A percentile compares a stretch with the other conserved stretches of the same genome.
phyloP scores from a whole-genome alignment of 2,329 filamentous ascomycete species.

The Canariomyces notabilis region DNA sequence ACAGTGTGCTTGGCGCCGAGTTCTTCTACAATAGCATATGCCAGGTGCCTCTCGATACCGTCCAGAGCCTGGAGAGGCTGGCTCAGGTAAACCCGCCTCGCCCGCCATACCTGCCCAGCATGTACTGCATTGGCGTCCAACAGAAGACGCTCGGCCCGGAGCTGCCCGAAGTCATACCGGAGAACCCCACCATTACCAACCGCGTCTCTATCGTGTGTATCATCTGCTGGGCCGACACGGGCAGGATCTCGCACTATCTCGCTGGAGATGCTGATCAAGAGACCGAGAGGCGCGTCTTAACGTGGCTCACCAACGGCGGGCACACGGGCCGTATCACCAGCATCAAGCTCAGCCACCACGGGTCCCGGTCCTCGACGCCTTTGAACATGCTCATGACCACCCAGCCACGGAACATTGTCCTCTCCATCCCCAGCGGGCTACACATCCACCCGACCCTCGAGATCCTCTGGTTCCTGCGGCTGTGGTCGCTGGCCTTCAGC shows the following conservation, averaged over 20 bases:
- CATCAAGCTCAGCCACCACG: slow-evolving; percentile 5
- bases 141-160: background rate
- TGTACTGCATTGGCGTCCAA: slow-evolving; percentile 6
- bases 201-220: slow-evolving; percentile 3
- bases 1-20: slow-evolving; percentile 2
- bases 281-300: background rate
- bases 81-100: background rate
- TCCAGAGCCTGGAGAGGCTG: background rate
- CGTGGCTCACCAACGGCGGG: background rate
- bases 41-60: background rate
- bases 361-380: slow-evolving; percentile 2
- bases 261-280: slow-evolving; percentile 6
- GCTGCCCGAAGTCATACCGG: background rate
- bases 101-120: background rate
- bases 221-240: slow-evolving; percentile 3
- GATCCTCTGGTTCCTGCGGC: slow-evolving; percentile 3
- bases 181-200: slow-evolving; percentile 3
- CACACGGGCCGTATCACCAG: slow-evolving; percentile 1
- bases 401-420: slow-evolving; percentile 3
- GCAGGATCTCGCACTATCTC: slow-evolving; percentile 4
- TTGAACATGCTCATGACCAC: background rate
- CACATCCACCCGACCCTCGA: slow-evolving; percentile 1
- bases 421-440: slow-evolving; percentile 2
- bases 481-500: slow-evolving; percentile 1
- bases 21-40: slow-evolving; percentile 5